Evolutionary conservation across 23 red algal species (phyloP).

Genomic region (Gracilaria domingensis): DNA sequence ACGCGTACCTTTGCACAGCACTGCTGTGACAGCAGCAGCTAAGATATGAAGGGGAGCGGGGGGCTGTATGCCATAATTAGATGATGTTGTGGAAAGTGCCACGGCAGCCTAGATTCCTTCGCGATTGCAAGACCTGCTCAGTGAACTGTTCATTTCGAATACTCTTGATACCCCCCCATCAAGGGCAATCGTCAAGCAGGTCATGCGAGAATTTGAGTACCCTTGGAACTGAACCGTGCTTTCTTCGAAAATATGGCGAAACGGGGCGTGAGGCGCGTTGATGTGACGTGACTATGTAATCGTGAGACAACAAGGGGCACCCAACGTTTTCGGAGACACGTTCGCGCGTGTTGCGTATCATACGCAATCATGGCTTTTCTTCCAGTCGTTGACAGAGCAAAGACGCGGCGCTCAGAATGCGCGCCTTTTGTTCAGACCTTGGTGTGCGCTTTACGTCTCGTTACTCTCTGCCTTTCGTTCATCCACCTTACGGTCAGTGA

Average conservation of each 20-base stretch:
- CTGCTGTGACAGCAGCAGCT: too few relatives aligned
- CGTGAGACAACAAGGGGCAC: neutral
- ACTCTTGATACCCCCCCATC: too few relatives aligned
- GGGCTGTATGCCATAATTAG: neutral
- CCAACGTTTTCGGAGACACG: neutral
- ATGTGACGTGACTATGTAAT: neutral
- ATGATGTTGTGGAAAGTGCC: neutral
- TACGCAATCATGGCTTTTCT: neutral
- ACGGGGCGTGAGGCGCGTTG: neutral
- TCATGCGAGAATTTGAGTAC: neutral
- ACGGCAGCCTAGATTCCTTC: neutral
- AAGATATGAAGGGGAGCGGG: too few relatives aligned
- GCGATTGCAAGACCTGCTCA: too few relatives aligned
- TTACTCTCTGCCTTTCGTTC: neutral
- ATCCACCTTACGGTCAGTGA: neutral
- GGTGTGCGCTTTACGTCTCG: neutral
- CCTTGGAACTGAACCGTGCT: neutral
- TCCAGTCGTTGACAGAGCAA: neutral
- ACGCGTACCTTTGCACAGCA: too few relatives aligned
- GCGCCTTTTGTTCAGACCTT: slow-evolving; percentile 14
- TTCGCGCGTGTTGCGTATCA: neutral
- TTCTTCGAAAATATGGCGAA: neutral
- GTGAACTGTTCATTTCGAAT: neutral
- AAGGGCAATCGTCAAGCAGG: neutral
- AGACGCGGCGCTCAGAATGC: neutral